A percentile compares a stretch with the other conserved stretches of the same genome.
These are phyloP conservation scores for Stromatinia cepivora DNA, from an alignment of 2,329 filamentous ascomycete species.

Conservation along the genomic window DNA sequence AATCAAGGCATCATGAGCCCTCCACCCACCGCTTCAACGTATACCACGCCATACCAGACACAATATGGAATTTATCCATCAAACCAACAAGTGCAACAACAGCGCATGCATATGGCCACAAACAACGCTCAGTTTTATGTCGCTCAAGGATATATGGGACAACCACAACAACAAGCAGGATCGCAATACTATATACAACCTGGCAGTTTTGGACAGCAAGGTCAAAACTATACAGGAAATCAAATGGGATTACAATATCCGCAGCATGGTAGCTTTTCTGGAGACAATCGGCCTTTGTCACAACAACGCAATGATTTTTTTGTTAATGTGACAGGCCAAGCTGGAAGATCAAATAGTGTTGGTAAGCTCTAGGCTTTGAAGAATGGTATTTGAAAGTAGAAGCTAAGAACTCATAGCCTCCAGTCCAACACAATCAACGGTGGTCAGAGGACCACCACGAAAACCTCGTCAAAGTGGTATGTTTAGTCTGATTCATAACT, in stretches of 20 bases:
- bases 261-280: slow-evolving; percentile 27
- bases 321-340: slow-evolving; percentile 20
- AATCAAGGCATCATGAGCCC: slow-evolving; percentile 28
- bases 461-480: slow-evolving; percentile 63
- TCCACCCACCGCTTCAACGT: slow-evolving; percentile 29
- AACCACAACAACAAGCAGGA: slow-evolving; percentile 29
- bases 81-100: slow-evolving; percentile 28
- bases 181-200: slow-evolving; percentile 35
- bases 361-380: slow-evolving; percentile 34
- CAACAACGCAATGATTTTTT: slow-evolving; percentile 30
- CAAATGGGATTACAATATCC: slow-evolving; percentile 29
- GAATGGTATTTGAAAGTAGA: slow-evolving; percentile 1
- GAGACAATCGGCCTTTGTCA: slow-evolving; percentile 27
- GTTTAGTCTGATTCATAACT: slow-evolving; percentile 32
- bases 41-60: slow-evolving; percentile 34
- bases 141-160: slow-evolving; percentile 33
- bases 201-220: slow-evolving; percentile 33
- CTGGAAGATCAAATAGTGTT: slow-evolving; percentile 28
- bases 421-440: slow-evolving; percentile 43
- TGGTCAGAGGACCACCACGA: slow-evolving; percentile 55
- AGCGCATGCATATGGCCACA: slow-evolving; percentile 25
- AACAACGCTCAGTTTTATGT: slow-evolving; percentile 35
- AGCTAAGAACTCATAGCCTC: slow-evolving; percentile 35
- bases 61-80: slow-evolving; percentile 35
- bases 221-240: slow-evolving; percentile 31